Evolutionary conservation across 805 yeast species (phyloP), one percentile per base, ranked within the genome.

Genomic region (Priceomyces castillae): DNA sequence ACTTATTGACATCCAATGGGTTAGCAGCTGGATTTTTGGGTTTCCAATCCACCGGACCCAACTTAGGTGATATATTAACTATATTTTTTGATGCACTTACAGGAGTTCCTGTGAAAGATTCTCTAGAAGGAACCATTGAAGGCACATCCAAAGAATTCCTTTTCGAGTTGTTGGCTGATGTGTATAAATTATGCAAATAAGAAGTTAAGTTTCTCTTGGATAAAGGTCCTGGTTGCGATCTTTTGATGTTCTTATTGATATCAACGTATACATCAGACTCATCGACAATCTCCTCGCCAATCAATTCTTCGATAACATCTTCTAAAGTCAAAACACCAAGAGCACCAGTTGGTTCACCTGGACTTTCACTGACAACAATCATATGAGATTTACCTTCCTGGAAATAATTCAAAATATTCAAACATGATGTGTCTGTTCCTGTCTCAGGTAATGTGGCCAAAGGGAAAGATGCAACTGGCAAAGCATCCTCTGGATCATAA

Each of bases 331-430:
- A 71, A 7, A 92, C 95, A 50, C 99, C 99, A 25, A 85, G 61
- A 1, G 97, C 94, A 16, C 97, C 97, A 31, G 74, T 73, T 1
- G 84, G 76, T 53, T 76, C 79, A 35, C 99, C 99, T 0, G 98
- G 98, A 36, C 74, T 73, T 44, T 82, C 83, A 50, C 92, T 82
- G 7, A 92, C 97, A 30, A 90, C 82, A 56, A 94, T 92, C 99
- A 92, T 92, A 65, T 92, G 99, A 1, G 96, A 84, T 64, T 90
- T 90, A 48, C 99, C 99, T 63, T 92, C 97, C 64, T 92, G 99
- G 75, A 94, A 92, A 67, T 92, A 92, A 64, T 92, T 92, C 58
- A 92, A 75, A 52, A 92, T 90, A 65, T 94, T 92, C 59, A 92
- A 73, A 64, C 98, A 92, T 4, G 97, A 89, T 3, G 98, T 90